Evolutionary conservation across 805 yeast genomes (phyloP).

Genomic region (Candida taoyuanica): DNA sequence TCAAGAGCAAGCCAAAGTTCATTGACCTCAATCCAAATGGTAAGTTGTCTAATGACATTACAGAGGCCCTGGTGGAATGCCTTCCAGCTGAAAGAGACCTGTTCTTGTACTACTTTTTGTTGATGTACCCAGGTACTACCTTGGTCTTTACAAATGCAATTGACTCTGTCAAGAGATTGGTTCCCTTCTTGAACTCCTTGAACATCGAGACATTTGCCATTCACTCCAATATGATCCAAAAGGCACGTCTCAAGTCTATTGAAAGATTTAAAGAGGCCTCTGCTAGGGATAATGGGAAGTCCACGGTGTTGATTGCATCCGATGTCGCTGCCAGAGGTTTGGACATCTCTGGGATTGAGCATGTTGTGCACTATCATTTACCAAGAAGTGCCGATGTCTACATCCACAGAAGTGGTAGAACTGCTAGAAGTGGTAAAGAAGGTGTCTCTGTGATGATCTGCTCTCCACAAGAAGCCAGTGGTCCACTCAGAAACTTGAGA

Average conservation of each 20-base stretch:
- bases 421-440: constrained; percentile 91
- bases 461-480: constrained; percentile 90
- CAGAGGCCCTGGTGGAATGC: constrained; percentile 89
- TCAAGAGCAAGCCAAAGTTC: constrained; percentile 64
- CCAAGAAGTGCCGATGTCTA: constrained; percentile 94
- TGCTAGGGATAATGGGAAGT: constrained; percentile 32
- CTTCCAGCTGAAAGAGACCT: constrained; percentile 86
- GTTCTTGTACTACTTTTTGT: constrained; percentile 79
- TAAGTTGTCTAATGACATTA: constrained; percentile 65
- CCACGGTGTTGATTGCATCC: constrained; percentile 79
- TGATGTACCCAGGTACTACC: constrained; percentile 84
- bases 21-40: constrained; percentile 87
- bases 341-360: constrained; percentile 86
- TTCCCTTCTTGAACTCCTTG: constrained; percentile 67
- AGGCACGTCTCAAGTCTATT: constrained; percentile 79
- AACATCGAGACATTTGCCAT: constrained; percentile 67
- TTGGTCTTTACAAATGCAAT: constrained; percentile 93
- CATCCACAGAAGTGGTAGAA: constrained; percentile 95
- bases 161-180: constrained; percentile 85
- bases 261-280: constrained; percentile 69
- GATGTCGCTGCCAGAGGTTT: constrained; percentile 99
- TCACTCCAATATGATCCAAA: constrained; percentile 94
- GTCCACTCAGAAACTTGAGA: constrained; percentile 75
- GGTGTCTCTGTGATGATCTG: constrained; percentile 95
- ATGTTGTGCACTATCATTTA: constrained; percentile 92